A percentile compares a stretch with the other conserved stretches of the same genome.
Conservation (phyloP, 352 stramenopile species). For the Halophytophthora polymorphica region DNA sequence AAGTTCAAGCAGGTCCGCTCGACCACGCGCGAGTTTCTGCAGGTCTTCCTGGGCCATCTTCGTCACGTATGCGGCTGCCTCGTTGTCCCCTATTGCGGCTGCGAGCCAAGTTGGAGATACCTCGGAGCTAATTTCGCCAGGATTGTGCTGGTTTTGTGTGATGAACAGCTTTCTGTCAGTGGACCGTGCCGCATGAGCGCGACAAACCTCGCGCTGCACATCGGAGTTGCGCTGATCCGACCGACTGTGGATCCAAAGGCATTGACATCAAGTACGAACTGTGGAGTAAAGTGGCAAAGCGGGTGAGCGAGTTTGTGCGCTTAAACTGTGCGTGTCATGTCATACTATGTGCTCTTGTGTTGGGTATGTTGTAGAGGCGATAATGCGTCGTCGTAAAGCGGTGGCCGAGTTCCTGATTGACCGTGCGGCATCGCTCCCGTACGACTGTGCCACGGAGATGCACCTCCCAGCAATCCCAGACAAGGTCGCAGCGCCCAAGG, state of each 20-base stretch:
- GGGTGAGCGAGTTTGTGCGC: too few species aligned
- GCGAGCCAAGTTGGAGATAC: background rate
- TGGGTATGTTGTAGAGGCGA: slow-evolving; percentile 7
- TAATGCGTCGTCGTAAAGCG: slow-evolving; percentile 30
- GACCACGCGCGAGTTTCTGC: slow-evolving; percentile 39
- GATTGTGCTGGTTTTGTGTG: background rate
- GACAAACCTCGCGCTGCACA: slow-evolving; percentile 33
- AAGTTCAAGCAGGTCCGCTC: slow-evolving; percentile 36
- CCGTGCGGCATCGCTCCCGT: slow-evolving; percentile 36
- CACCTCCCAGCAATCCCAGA: slow-evolving; percentile 30
- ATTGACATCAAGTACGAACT: slow-evolving; percentile 32
- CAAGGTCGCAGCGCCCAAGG: background rate
- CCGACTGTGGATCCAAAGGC: slow-evolving; percentile 26
- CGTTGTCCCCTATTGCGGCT: too few species aligned
- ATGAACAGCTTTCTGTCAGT: slow-evolving; percentile 33
- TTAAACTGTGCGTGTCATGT: background rate
- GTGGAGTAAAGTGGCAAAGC: background rate
- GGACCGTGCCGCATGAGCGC: slow-evolving; percentile 38
- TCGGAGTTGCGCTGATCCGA: slow-evolving; percentile 41
- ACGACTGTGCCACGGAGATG: slow-evolving; percentile 41
- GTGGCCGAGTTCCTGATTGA: slow-evolving; percentile 52
- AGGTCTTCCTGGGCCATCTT: slow-evolving; percentile 47
- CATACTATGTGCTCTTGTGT: background rate
- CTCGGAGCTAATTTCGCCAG: background rate
- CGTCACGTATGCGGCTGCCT: slow-evolving; percentile 28